A percentile compares a stretch with the other conserved stretches of the same genome.
Evolutionary conservation across 2,329 filamentous ascomycete genomes (phyloP).

Genomic region (Acephala macrosclerotiorum): DNA sequence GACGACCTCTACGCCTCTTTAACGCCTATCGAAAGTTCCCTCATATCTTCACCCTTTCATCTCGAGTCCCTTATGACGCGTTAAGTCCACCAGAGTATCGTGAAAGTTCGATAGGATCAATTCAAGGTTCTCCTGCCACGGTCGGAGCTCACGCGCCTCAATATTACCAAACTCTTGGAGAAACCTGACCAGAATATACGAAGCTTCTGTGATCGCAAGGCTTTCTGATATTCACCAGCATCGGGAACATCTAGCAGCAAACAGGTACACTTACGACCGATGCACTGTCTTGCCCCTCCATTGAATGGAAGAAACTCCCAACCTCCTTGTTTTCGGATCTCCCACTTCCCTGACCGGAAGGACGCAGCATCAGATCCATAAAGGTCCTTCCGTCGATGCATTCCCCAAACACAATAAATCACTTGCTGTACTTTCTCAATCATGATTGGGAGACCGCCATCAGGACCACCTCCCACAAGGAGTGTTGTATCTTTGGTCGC

Average conservation of each 20-base stretch:
- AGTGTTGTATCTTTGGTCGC: slow-evolving; percentile 4
- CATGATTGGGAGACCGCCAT: neutral
- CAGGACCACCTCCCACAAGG: neutral
- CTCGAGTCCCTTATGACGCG: neutral
- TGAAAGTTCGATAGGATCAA: slow-evolving; percentile 11
- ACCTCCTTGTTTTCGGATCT: neutral
- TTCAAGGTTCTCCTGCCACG: neutral
- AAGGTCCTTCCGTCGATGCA: slow-evolving; percentile 6
- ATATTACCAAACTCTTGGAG: slow-evolving; percentile 2
- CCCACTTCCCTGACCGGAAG: slow-evolving; percentile 2
- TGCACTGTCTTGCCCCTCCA: neutral
- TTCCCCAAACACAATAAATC: slow-evolving; percentile 3
- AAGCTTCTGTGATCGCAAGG: neutral
- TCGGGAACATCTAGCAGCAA: neutral
- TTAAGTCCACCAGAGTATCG: neutral
- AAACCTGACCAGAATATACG: neutral
- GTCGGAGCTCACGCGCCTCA: neutral
- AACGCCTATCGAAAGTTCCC: too few relatives aligned
- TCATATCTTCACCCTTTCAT: too few relatives aligned
- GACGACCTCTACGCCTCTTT: too few relatives aligned
- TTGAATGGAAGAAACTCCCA: slow-evolving; percentile 9
- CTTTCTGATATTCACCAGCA: neutral
- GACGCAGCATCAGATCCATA: neutral
- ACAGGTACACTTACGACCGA: slow-evolving; percentile 5
- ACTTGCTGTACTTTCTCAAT: neutral